Conservation (phyloP, 495 filamentous ascomycete species). For the Annulohypoxylon moriforme region DNA sequence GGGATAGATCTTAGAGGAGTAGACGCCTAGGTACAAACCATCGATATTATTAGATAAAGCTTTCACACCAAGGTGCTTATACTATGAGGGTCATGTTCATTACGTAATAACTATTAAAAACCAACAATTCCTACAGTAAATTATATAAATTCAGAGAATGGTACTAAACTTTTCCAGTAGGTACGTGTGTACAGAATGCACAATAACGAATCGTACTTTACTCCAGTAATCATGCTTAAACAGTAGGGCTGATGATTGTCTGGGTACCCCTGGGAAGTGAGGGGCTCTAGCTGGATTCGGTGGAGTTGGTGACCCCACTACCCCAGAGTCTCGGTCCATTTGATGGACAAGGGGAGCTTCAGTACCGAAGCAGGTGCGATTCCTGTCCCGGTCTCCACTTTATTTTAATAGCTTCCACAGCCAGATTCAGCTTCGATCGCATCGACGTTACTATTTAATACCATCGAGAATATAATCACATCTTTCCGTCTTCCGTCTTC, state of each 20-base stretch:
- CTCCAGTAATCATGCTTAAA: not conserved
- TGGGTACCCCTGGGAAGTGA: not conserved
- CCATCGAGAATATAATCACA: not conserved
- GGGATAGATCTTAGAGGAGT: too few relatives aligned
- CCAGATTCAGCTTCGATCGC: not conserved
- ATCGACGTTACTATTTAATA: not conserved
- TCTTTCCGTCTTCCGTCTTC: not conserved
- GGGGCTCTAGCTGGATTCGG: not conserved
- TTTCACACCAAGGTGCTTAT: too few relatives aligned
- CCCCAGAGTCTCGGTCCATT: not conserved
- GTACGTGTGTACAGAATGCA: not conserved
- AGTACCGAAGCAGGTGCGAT: not conserved
- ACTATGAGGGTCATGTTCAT: too few relatives aligned
- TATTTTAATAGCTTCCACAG: conserved; percentile 8
- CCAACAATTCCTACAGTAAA: too few relatives aligned
- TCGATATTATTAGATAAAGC: too few relatives aligned
- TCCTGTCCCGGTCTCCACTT: not conserved
- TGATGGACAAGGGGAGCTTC: not conserved
- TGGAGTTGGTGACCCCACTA: not conserved
- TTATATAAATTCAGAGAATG: too few relatives aligned
- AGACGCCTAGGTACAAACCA: too few relatives aligned
- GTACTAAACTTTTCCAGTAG: too few relatives aligned
- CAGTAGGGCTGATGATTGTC: conserved; percentile 1
- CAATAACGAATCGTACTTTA: not conserved
- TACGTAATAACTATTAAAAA: too few relatives aligned